A percentile compares a stretch with the other conserved stretches of the same genome.
Conservation (phyloP, 208 protist genomes). For the Blechomonas ayalai region DNA sequence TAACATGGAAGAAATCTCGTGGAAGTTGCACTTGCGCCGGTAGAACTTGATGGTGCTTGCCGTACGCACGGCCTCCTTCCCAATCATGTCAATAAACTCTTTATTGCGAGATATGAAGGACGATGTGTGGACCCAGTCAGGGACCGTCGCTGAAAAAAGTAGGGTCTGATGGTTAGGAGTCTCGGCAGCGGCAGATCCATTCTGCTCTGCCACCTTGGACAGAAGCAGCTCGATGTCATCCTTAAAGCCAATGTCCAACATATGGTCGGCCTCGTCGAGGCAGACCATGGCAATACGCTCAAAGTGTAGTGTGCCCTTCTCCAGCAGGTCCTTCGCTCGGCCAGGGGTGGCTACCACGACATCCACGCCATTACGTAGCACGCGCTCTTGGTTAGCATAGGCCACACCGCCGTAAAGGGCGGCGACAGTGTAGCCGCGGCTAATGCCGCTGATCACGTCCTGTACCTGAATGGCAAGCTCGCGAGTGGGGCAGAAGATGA, state of each 20-base stretch:
- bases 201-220: slow-evolving; percentile 81
- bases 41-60: slow-evolving; percentile 84
- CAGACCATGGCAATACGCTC: slow-evolving; percentile 89
- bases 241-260: slow-evolving; percentile 98
- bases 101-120: slow-evolving; percentile 77
- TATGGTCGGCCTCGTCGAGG: slow-evolving; percentile 98
- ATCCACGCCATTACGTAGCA: slow-evolving; percentile 95
- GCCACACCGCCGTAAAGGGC: slow-evolving; percentile 92
- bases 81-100: slow-evolving; percentile 93
- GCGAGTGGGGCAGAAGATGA: slow-evolving; percentile 97
- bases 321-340: slow-evolving; percentile 97
- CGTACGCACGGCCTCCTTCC: slow-evolving; percentile 92
- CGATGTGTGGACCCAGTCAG: slow-evolving; percentile 86
- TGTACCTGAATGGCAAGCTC: slow-evolving; percentile 98
- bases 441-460: slow-evolving; percentile 83
- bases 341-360: slow-evolving; percentile 98
- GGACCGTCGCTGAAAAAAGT: slow-evolving; percentile 92
- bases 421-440: slow-evolving; percentile 90
- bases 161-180: slow-evolving; percentile 82
- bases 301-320: slow-evolving; percentile 93
- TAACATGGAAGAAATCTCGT: slow-evolving; percentile 86
- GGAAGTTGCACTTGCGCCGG: slow-evolving; percentile 87
- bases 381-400: slow-evolving; percentile 88
- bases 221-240: slow-evolving; percentile 95
- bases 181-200: slow-evolving; percentile 81